A percentile compares a stretch with the other conserved stretches of the same genome.
Evolutionary conservation across 2,329 filamentous ascomycete genomes (phyloP).

Genomic region (Neobulgaria alba): DNA sequence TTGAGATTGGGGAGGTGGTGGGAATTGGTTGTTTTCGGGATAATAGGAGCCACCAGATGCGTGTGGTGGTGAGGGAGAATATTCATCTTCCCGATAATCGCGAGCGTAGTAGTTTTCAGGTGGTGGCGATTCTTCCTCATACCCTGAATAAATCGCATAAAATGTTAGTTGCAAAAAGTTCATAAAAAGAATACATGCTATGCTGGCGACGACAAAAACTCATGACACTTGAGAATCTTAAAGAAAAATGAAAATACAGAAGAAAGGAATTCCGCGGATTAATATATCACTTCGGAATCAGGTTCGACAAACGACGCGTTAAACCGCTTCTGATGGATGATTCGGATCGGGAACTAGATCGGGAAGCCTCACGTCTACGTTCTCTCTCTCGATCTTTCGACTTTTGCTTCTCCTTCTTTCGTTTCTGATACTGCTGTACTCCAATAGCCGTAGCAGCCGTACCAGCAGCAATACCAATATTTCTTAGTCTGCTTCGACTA

Average conservation of each 20-base stretch:
- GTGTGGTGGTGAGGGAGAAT: slow-evolving; percentile 28
- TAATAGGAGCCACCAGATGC: slow-evolving; percentile 29
- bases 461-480: slow-evolving; percentile 45
- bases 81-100: slow-evolving; percentile 21
- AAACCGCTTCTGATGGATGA: slow-evolving; percentile 25
- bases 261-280: slow-evolving; percentile 7
- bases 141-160: slow-evolving; percentile 20
- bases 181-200: slow-evolving; percentile 17
- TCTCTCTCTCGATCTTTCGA: slow-evolving; percentile 26
- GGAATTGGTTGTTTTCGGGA: slow-evolving; percentile 19
- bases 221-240: slow-evolving; percentile 4
- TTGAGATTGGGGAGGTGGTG: slow-evolving; percentile 18
- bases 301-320: slow-evolving; percentile 25
- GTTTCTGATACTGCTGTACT: slow-evolving; percentile 50
- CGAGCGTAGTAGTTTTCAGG: slow-evolving; percentile 26
- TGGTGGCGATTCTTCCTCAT: slow-evolving; percentile 25
- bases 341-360: slow-evolving; percentile 24
- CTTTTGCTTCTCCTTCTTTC: slow-evolving; percentile 33
- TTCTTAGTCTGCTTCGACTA: slow-evolving; percentile 42
- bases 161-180: not conserved
- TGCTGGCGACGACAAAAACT: too few species aligned
- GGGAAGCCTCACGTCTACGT: slow-evolving; percentile 29
- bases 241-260: slow-evolving; percentile 9
- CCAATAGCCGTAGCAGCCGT: slow-evolving; percentile 54
- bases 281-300: slow-evolving; percentile 23